These are phyloP conservation scores for Carex scoparia DNA, from an alignment of 176 grass and related monocot species.

Conservation along the genomic window DNA sequence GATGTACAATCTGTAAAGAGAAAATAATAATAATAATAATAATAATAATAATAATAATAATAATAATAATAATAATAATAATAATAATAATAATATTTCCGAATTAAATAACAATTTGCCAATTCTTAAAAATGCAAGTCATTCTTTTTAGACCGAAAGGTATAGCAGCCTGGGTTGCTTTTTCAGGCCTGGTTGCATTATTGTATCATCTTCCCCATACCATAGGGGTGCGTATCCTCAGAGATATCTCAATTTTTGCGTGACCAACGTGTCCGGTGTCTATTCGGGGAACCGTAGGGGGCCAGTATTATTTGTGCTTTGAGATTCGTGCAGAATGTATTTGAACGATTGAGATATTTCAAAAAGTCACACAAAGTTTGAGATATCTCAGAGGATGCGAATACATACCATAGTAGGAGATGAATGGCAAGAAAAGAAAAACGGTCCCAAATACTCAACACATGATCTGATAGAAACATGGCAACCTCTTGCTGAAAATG, in stretches of 20 bases:
- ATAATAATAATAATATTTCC: background rate
- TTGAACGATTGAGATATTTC: too few species aligned
- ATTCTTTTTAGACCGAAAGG: background rate
- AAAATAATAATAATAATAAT: background rate
- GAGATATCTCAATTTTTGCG: too few species aligned
- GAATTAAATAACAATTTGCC: background rate
- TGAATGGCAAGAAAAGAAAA: background rate
- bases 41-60: background rate
- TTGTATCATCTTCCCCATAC: background rate
- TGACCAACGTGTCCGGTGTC: too few species aligned
- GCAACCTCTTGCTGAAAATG: background rate
- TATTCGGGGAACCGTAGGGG: too few species aligned
- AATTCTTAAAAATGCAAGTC: background rate
- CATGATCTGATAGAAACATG: background rate
- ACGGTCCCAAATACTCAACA: background rate
- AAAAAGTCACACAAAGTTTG: too few species aligned
- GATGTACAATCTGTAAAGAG: background rate
- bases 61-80: background rate
- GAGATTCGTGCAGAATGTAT: too few species aligned
- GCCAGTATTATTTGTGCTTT: too few species aligned
- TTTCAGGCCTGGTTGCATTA: background rate
- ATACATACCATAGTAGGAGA: background rate
- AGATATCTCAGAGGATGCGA: too few species aligned
- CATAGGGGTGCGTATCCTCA: too few species aligned
- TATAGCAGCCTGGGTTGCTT: too few species aligned